Conservation (phyloP, 768 basidiomycete genomes). For the Lepiota brunneoincarnata region DNA sequence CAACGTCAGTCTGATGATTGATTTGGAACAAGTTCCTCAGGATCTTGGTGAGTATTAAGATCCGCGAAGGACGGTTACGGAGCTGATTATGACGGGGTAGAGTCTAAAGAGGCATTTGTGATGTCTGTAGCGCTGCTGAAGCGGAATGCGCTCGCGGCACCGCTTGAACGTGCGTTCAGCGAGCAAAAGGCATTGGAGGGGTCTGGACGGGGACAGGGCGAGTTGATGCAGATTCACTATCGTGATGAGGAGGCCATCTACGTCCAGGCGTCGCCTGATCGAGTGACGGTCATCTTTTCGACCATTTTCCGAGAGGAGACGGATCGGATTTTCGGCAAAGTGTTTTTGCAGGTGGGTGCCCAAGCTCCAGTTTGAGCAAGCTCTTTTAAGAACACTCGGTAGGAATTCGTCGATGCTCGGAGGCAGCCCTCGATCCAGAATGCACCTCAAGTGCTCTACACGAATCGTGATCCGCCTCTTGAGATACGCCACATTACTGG, state of each 20-base stretch:
- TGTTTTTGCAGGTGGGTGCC: conserved; percentile 91
- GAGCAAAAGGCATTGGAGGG: conserved; percentile 82
- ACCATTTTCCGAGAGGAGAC: conserved; percentile 98
- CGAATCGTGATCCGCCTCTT: conserved; percentile 92
- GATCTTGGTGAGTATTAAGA: conserved; percentile 59
- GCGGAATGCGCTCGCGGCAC: conserved; percentile 91
- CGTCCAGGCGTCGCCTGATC: conserved; percentile 88
- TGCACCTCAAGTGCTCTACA: conserved; percentile 95
- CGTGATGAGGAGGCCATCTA: conserved; percentile 98
- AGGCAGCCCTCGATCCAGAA: conserved; percentile 90
- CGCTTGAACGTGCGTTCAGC: conserved; percentile 86
- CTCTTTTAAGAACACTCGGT: conserved; percentile 10
- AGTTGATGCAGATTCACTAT: conserved; percentile 92
- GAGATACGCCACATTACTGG: conserved; percentile 89
- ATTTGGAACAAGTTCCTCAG: conserved; percentile 82
- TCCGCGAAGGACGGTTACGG: not conserved
- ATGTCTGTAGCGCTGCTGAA: conserved; percentile 83
- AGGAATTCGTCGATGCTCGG: conserved; percentile 99
- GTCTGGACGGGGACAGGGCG: conserved; percentile 63
- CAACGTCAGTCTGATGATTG: conserved; percentile 82
- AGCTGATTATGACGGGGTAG: conserved; percentile 35
- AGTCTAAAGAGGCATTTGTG: conserved; percentile 76
- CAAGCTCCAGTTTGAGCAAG: not conserved
- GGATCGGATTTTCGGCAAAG: conserved; percentile 93
- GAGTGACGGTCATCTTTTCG: conserved; percentile 97